Conservation (phyloP, 2,329 filamentous ascomycete species). For the Boeremia exigua region DNA sequence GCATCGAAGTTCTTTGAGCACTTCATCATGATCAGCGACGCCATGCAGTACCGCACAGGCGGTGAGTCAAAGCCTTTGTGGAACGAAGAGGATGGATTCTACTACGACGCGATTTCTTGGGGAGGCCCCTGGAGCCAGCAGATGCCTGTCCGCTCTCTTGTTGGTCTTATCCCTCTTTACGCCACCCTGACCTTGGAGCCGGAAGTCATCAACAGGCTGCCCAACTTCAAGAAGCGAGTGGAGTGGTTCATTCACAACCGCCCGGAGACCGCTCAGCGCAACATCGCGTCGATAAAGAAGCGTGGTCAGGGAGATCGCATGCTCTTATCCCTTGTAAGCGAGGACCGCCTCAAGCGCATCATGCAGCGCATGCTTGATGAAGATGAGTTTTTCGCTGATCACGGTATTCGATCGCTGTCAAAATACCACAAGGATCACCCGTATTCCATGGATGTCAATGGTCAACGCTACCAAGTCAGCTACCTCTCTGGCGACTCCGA, state of each 20-base stretch:
- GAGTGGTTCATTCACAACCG: slow-evolving; percentile 94
- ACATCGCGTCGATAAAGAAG: slow-evolving; percentile 91
- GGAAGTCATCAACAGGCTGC: slow-evolving; percentile 88
- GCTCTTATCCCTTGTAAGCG: slow-evolving; percentile 87
- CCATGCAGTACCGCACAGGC: slow-evolving; percentile 78
- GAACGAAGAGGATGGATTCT: slow-evolving; percentile 97
- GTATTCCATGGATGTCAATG: slow-evolving; percentile 94
- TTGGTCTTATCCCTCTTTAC: slow-evolving; percentile 92
- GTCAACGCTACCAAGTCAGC: slow-evolving; percentile 82
- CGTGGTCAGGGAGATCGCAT: slow-evolving; percentile 90
- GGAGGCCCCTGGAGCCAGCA: slow-evolving; percentile 93
- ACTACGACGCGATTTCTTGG: slow-evolving; percentile 98
- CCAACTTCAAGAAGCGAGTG: slow-evolving; percentile 88
- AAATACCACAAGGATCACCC: slow-evolving; percentile 90
- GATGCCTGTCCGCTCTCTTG: slow-evolving; percentile 87
- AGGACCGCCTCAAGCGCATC: slow-evolving; percentile 88
- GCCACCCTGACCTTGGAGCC: slow-evolving; percentile 92
- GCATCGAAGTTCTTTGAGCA: slow-evolving; percentile 99
- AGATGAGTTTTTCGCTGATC: slow-evolving; percentile 87
- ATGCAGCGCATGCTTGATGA: slow-evolving; percentile 91
- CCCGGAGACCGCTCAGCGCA: slow-evolving; percentile 85
- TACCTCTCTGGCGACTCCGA: slow-evolving; percentile 97
- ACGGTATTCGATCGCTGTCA: slow-evolving; percentile 90
- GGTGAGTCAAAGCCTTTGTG: slow-evolving; percentile 82
- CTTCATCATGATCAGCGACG: slow-evolving; percentile 96